Conservation (phyloP, 257 asterid genomes). For the Apocynum venetum region DNA sequence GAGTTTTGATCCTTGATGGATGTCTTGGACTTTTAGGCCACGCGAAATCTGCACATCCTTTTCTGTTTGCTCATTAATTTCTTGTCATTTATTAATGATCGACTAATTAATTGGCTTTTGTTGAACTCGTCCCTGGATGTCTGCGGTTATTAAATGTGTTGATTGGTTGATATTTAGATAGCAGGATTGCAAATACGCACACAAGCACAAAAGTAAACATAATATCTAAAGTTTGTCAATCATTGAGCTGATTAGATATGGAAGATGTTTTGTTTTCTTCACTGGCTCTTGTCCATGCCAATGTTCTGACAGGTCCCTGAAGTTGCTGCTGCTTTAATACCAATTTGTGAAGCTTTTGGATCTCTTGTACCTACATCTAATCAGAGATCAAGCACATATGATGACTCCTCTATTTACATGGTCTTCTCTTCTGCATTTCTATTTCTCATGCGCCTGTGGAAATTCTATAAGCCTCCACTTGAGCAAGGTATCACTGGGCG, state of each 20-base stretch:
- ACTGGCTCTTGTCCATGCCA: background rate
- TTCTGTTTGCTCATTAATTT: background rate
- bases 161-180: background rate
- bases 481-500: conserved; percentile 11
- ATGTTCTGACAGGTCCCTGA: conserved; percentile 16
- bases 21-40: background rate
- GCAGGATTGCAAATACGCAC: background rate
- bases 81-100: background rate
- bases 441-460: conserved; percentile 21
- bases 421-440: conserved; percentile 20
- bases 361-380: conserved; percentile 12
- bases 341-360: conserved; percentile 25
- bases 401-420: conserved; percentile 7
- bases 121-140: background rate
- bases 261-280: background rate
- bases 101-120: background rate
- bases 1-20: no score
- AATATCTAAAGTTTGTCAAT: background rate
- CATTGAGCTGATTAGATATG: background rate
- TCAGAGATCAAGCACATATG: background rate
- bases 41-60: background rate
- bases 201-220: no score
- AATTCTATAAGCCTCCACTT: conserved; percentile 14
- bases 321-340: conserved; percentile 23
- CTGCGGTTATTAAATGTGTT: background rate